Base-by-base conservation (phyloP, 164 flowering plant species). In the Piper longum region DNA sequence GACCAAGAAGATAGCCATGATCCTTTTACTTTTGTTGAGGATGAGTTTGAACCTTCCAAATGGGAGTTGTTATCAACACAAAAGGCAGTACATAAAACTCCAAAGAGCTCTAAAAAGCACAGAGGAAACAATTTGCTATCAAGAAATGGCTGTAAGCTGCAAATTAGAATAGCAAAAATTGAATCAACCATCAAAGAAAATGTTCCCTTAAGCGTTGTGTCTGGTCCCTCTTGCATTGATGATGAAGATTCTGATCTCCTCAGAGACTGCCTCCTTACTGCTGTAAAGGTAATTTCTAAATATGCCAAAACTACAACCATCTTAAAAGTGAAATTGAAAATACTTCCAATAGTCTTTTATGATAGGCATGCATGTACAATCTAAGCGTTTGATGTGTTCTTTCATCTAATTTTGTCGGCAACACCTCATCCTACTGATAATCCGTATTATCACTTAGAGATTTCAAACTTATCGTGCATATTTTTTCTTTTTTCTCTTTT, bases 21-120 rank as follows among this genome's bases (percentile, higher is more conserved):
- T 80, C 97, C 99, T 67, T 93, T 81, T 84, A 95, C 93, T 66
- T 93, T 93, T 77, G 84, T 88, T 75, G 95, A 83, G 66, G 88
- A 79, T 66, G 97, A 87, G 2, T 70, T 73, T 51, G 75, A 70
- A 69, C 95, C 88, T 41, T 81, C 96, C 1, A 88, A 83, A 70
- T 95, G 99, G 99, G 97, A 91, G 12, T 16, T 76, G 54, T 66
- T 84, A 58, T 82, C 87, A 48, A 79, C 71, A 62, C 80, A 76
- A 52, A 55, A 72, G 42, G 71, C 66, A 44, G 69, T 26, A 42
- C 59, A 83, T 72, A 74, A 42, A 63, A 54, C 70, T 67, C 75
- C 70, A 57, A 77, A 69, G 58, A 62, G 72, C 60, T 68, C 66
- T 59, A 48, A 44, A 43, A 62, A 70, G 58, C 61, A 71, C 60